These are phyloP conservation scores for Neurospora tetrasperma DNA, from an alignment of 495 filamentous ascomycete genomes.

Conservation along the genomic window DNA sequence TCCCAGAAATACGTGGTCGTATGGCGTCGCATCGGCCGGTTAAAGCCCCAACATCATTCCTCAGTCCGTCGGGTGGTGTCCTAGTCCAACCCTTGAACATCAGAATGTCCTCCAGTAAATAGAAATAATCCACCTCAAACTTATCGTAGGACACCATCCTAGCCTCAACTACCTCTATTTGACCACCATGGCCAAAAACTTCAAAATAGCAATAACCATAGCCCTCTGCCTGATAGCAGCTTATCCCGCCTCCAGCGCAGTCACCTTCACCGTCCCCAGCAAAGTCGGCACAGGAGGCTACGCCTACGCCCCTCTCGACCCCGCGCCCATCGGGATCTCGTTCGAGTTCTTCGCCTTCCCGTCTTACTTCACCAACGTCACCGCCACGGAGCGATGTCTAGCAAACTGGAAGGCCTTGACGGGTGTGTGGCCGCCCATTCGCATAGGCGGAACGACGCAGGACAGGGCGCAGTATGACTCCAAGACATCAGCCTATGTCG, in stretches of 20 bases:
- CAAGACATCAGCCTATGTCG: slow-evolving; percentile 38
- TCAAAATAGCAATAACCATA: not conserved
- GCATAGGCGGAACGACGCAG: slow-evolving; percentile 52
- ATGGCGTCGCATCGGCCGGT: slow-evolving; percentile 11
- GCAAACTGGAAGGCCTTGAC: slow-evolving; percentile 44
- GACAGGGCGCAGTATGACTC: slow-evolving; percentile 48
- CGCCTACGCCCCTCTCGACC: slow-evolving; percentile 30
- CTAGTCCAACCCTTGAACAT: not conserved
- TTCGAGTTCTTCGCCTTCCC: slow-evolving; percentile 54
- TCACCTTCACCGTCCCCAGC: slow-evolving; percentile 26
- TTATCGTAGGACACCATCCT: not conserved
- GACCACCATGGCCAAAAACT: not conserved
- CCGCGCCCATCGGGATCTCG: slow-evolving; percentile 45
- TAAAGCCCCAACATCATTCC: slow-evolving; percentile 1
- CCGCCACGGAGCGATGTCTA: slow-evolving; percentile 43
- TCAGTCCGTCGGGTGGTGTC: not conserved
- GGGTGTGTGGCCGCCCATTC: slow-evolving; percentile 46
- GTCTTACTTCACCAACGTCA: slow-evolving; percentile 45
- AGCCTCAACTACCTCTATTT: no score
- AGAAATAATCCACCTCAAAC: no score
- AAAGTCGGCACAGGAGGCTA: slow-evolving; percentile 20
- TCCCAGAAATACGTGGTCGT: not conserved
- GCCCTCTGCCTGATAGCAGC: slow-evolving; percentile 8
- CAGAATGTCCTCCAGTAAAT: not conserved
- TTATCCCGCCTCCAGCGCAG: slow-evolving; percentile 10